Percentiles rank a stretch among this genome's conserved stretches.
Evolutionary conservation across 139 green algal species (phyloP).

Genomic region (Haematococcus lacustris): DNA sequence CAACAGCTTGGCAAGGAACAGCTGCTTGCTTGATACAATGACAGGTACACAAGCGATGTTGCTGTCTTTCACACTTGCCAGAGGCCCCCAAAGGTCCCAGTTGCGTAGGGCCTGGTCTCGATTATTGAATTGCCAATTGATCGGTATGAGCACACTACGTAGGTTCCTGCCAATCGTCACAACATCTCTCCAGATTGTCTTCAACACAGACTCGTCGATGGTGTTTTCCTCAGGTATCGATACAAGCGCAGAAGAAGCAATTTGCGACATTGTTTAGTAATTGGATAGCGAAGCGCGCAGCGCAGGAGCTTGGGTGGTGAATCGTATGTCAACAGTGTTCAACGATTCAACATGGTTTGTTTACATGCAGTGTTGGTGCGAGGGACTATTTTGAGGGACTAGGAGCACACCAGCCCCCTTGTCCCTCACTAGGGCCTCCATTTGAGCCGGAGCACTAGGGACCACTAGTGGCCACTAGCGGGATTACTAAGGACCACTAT

Average conservation of each 20-base stretch:
- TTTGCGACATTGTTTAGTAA: background rate
- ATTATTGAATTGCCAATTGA: constrained; percentile 62
- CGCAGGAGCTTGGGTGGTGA: background rate
- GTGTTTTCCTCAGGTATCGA: constrained; percentile 58
- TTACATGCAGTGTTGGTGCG: background rate
- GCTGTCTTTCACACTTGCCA: constrained; percentile 57
- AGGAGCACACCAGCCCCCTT: background rate
- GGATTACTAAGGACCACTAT: too few species aligned
- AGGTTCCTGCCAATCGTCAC: constrained; percentile 80
- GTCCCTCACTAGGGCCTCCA: background rate
- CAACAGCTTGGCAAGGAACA: background rate
- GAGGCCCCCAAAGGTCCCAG: constrained; percentile 97
- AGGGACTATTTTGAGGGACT: too few species aligned
- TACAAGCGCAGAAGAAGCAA: background rate
- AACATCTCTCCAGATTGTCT: constrained; percentile 88
- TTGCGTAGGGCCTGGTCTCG: constrained; percentile 76
- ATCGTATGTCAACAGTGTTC: background rate
- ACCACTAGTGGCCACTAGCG: too few species aligned
- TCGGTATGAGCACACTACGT: constrained; percentile 70
- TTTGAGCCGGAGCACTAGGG: background rate
- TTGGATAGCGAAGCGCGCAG: background rate
- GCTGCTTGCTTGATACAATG: constrained; percentile 6
- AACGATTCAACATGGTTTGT: background rate
- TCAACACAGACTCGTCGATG: constrained; percentile 84
- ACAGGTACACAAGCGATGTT: too few species aligned